Base-by-base conservation (phyloP, 2,329 filamentous ascomycete genomes). In the Onygena corvina region DNA sequence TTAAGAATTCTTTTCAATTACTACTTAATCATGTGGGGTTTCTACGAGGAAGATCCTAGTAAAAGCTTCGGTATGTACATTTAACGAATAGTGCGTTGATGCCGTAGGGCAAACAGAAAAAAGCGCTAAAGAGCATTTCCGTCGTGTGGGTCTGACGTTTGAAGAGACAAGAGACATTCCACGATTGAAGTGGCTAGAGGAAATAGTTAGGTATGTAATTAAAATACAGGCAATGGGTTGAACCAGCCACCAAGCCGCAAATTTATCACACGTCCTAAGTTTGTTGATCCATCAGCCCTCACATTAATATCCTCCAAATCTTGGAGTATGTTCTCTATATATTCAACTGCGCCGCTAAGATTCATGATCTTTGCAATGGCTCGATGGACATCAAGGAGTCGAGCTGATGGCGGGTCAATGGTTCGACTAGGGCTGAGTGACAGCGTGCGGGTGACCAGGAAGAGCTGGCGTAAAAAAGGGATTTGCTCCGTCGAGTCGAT, bases 241-340 rank as follows among this genome's bases (percentile, higher is more conserved):
- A 50, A 54, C 55, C 55, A 56, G 25, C 55, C 54, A 18, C 52
- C 47, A 40, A 57, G 35, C 34, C 52, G 45, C 34, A 56, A 47
- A 8, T 38, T 18, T 18, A 55, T 50, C 38, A 55, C 47, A 33
- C 51, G 45, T 49, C 54, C 51, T 31, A 56, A 47, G 29, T 48
- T 36, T 33, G 52, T 52, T 40, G 55, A 57, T 33, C 55, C 55
- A 46, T 56, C 52, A 48, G 23, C 50, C 55, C 46, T 23, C 54
- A 56, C 31, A 57, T 59, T 51, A 60, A 58, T 46, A 54, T 59
- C 50, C 60, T 59, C 59, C 59, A 60, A 40, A 55, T 56, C 56
- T 11, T 46, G 34, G 48, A 56, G 47, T 14, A 57, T 55, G 23
- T 31, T 12, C 31, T 57, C 52, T 44, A 56, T 57, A 54, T 56